Percentiles rank a stretch among this genome's conserved stretches.
These are phyloP conservation scores for Lyophyllum atratum DNA, from an alignment of 768 basidiomycete genomes.

Conservation along the genomic window DNA sequence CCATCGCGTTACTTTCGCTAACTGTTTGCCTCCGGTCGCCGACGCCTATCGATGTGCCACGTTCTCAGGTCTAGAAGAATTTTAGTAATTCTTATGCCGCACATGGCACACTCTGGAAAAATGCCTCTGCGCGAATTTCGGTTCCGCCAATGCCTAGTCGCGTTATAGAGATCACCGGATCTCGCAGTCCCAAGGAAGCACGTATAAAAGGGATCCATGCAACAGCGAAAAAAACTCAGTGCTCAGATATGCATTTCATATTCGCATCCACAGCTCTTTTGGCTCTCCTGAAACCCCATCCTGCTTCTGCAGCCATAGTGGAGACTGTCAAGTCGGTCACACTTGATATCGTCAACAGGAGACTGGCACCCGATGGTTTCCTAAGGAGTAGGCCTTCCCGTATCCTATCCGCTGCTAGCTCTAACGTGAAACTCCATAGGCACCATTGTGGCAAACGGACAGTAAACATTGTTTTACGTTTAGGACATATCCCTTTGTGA, in stretches of 20 bases:
- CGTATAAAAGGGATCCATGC: slow-evolving; percentile 8
- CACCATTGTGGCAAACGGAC: slow-evolving; percentile 24
- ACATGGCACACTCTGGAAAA: not conserved
- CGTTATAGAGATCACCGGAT: not conserved
- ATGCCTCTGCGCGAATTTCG: slow-evolving; percentile 6
- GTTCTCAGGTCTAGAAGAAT: not conserved
- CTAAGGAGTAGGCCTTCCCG: slow-evolving; percentile 21
- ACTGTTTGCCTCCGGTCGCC: not conserved
- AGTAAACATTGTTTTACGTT: slow-evolving; percentile 10
- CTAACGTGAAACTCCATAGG: slow-evolving; percentile 11
- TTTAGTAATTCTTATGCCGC: not conserved
- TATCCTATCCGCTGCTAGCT: not conserved
- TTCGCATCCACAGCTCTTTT: slow-evolving; percentile 19
- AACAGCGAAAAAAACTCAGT: slow-evolving; percentile 1
- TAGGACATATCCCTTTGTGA: not conserved
- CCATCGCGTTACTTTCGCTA: not conserved
- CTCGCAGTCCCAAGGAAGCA: not conserved
- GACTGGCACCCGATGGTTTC: slow-evolving; percentile 47
- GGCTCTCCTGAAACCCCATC: slow-evolving; percentile 16
- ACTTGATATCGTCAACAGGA: slow-evolving; percentile 40
- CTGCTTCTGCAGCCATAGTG: slow-evolving; percentile 5
- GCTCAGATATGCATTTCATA: slow-evolving; percentile 22
- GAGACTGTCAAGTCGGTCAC: slow-evolving; percentile 21
- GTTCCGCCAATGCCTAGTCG: slow-evolving; percentile 1
- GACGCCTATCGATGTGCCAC: not conserved